Evolutionary conservation across 2,329 filamentous ascomycete genomes (phyloP).

Genomic region (Colletotrichum cordylinicola): DNA sequence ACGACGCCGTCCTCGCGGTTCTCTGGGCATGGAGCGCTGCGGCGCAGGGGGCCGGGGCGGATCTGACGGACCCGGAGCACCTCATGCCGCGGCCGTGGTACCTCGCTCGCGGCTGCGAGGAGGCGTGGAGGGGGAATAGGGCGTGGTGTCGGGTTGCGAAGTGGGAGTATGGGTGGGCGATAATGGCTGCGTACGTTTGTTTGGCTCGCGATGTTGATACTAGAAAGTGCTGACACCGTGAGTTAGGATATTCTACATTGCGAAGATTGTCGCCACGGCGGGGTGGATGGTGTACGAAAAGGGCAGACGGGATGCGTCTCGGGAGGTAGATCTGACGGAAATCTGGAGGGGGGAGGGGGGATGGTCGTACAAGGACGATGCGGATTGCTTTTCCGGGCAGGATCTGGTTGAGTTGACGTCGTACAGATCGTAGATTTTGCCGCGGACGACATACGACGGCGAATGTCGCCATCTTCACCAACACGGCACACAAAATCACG

Average conservation of each 20-base stretch:
- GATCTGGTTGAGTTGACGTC: neutral
- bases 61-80: conserved; percentile 29
- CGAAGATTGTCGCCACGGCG: neutral
- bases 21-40: conserved; percentile 32
- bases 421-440: neutral
- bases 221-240: neutral
- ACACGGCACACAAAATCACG: neutral
- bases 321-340: neutral
- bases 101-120: conserved; percentile 26
- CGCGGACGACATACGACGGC: neutral
- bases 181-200: neutral
- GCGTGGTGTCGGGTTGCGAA: neutral
- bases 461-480: neutral
- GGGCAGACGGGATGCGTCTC: neutral
- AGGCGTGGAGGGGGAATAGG: neutral
- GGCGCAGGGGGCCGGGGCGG: conserved; percentile 24
- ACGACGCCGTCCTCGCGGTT: conserved; percentile 31
- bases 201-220: neutral
- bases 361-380: neutral
- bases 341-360: neutral
- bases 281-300: neutral
- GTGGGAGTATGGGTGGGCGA: neutral
- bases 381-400: neutral
- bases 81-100: conserved; percentile 31
- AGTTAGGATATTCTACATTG: neutral